Evolutionary conservation across 2,329 filamentous ascomycete genomes (phyloP).

Genomic region (Daldinia sp.): DNA sequence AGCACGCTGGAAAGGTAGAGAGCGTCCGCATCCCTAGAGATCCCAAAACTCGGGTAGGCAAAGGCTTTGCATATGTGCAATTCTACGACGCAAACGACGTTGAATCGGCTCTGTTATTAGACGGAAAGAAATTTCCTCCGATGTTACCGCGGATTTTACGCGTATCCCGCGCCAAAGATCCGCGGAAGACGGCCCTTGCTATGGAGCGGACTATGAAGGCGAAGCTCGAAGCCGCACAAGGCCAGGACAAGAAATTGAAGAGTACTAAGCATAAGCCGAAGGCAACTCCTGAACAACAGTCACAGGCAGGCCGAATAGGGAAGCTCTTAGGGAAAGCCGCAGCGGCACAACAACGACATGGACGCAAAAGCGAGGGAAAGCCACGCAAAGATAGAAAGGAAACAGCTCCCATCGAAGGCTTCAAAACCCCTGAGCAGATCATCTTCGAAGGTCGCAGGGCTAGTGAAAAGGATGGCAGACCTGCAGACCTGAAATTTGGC

Average conservation of each 20-base stretch:
- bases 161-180: conserved; percentile 86
- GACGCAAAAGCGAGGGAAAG: conserved; percentile 49
- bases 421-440: conserved; percentile 75
- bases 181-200: conserved; percentile 68
- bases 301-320: conserved; percentile 77
- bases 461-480: conserved; percentile 72
- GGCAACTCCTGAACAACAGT: conserved; percentile 75
- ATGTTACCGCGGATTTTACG: conserved; percentile 91
- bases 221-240: conserved; percentile 51
- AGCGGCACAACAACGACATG: conserved; percentile 61
- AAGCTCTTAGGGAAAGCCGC: conserved; percentile 80
- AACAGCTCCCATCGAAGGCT: conserved; percentile 31
- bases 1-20: conserved; percentile 83
- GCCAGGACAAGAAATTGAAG: conserved; percentile 51
- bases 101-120: conserved; percentile 87
- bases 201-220: conserved; percentile 61
- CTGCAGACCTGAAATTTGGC: conserved; percentile 70
- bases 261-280: conserved; percentile 75
- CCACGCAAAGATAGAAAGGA: conserved; percentile 44
- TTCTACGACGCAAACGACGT: conserved; percentile 91
- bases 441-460: conserved; percentile 87
- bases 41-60: conserved; percentile 89
- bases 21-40: conserved; percentile 94
- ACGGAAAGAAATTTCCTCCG: conserved; percentile 93
- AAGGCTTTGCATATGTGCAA: conserved; percentile 97